Conservation (phyloP, 306 rosid species). For the Abrus pulchellus region DNA sequence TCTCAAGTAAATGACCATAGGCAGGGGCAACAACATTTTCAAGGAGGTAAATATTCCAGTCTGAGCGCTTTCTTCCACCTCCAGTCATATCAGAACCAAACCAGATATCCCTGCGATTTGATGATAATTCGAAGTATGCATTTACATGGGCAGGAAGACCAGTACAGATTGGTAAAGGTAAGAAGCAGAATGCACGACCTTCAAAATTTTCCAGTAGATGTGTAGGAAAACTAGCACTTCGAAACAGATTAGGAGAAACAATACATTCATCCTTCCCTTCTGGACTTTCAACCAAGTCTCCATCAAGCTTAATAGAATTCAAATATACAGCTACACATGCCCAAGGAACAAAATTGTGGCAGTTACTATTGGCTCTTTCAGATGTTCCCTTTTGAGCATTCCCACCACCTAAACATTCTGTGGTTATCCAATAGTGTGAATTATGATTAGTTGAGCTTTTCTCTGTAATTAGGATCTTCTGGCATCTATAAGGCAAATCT, state of each 20-base stretch:
- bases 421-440: conserved; percentile 85
- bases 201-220: conserved; percentile 66
- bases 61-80: conserved; percentile 96
- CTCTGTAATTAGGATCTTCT: conserved; percentile 74
- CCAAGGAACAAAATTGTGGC: conserved; percentile 87
- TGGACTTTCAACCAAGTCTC: conserved; percentile 48
- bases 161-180: conserved; percentile 89
- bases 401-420: conserved; percentile 89
- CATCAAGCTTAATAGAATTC: conserved; percentile 69
- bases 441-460: conserved; percentile 62
- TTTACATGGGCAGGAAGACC: conserved; percentile 95
- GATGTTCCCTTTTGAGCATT: conserved; percentile 62
- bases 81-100: conserved; percentile 98
- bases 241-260: conserved; percentile 60
- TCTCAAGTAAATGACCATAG: conserved; percentile 89
- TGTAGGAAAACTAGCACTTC: conserved; percentile 58
- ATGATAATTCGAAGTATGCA: conserved; percentile 96
- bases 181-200: conserved; percentile 97
- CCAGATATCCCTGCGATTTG: conserved; percentile 99
- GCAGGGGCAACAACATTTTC: conserved; percentile 97
- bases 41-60: conserved; percentile 95
- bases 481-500: conserved; percentile 82
- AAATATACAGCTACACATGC: conserved; percentile 93
- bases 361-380: conserved; percentile 54
- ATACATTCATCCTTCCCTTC: conserved; percentile 51